Evolutionary conservation across 768 basidiomycete species (phyloP), one percentile per base, ranked within the genome.

Genomic region (Suillus bovinus): DNA sequence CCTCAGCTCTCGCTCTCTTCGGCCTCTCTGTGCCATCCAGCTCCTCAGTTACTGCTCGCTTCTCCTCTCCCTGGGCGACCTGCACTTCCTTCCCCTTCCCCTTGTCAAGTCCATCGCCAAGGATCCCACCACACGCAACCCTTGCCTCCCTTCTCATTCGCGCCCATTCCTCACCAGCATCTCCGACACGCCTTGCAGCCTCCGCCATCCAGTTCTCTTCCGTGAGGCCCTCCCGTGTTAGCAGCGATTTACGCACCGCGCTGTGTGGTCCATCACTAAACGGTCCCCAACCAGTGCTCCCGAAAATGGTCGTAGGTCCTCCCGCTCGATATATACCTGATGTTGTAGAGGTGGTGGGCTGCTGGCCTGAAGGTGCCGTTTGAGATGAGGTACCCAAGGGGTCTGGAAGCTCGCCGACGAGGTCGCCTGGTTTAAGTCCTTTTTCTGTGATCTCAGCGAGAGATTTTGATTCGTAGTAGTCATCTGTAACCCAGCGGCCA

Each of bases 121-220:
- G 75, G 20, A 82, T 67, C 6, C 84, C 84, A 11, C 86, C 83
- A 22, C 81, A 82, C 57, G 78, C 78, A 60, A 77, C 83, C 67
- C 87, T 70, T 20, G 80, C 78, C 57, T 86, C 84, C 66, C 74
- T 79, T 64, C 91, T 77, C 70, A 84, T 82, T 69, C 79, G 82
- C 29, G 78, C 66, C 86, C 86, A 92, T 65, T 86, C 86, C 33
- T 82, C 77, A 55, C 87, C 88, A 47, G 87, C 79, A 50, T 91
- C 86, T 5, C 77, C 68, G 2, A 87, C 86, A 38, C 89, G 81
- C 67, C 78, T 80, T 1, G 94, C 90, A 64, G 88, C 87, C 75
- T 89, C 83, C 69, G 75, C 81, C 91, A 98, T 96, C 95, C 95
- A 99, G 70, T 96, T 96, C 67, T 95, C 91, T 70, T 87, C 89